A percentile compares a stretch with the other conserved stretches of the same genome.
Evolutionary conservation across 1,139 yeast genomes (phyloP).

Genomic region (Sugiyamaella novakii): DNA sequence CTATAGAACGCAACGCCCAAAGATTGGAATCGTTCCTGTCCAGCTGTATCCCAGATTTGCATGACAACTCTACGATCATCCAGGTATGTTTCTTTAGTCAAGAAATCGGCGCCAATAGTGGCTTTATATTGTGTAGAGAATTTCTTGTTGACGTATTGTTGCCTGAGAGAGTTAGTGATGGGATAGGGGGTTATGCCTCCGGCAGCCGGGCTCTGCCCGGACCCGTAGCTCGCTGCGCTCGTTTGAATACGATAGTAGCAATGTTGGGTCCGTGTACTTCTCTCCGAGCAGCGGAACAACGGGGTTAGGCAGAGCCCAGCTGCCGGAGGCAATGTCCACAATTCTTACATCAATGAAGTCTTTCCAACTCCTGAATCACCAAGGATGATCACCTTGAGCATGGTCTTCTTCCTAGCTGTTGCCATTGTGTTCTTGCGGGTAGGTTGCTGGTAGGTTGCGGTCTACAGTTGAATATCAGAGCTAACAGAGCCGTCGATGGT

Average conservation of each 20-base stretch:
- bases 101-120: conserved; percentile 95
- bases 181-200: conserved; percentile 1
- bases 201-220: conserved; percentile 16
- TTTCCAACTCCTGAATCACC: conserved; percentile 99
- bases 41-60: conserved; percentile 92
- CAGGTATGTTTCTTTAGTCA: conserved; percentile 83
- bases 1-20: conserved; percentile 96
- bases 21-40: conserved; percentile 87
- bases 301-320: no score
- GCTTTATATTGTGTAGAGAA: conserved; percentile 96
- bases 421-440: conserved; percentile 57
- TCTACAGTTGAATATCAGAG: no score
- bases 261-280: no score
- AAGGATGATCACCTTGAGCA: conserved; percentile 87
- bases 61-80: conserved; percentile 80
- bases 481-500: no score
- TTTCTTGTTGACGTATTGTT: conserved; percentile 93
- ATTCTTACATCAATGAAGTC: conserved; percentile 76
- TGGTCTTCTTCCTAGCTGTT: conserved; percentile 80
- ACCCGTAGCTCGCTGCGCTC: conserved; percentile 7
- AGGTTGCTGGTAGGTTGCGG: no score
- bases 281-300: no score
- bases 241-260: no score
- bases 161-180: conserved; percentile 45
- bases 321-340: no score